Evolutionary conservation across 2,329 filamentous ascomycete genomes (phyloP).

Genomic region (Ramichloridium luteum): DNA sequence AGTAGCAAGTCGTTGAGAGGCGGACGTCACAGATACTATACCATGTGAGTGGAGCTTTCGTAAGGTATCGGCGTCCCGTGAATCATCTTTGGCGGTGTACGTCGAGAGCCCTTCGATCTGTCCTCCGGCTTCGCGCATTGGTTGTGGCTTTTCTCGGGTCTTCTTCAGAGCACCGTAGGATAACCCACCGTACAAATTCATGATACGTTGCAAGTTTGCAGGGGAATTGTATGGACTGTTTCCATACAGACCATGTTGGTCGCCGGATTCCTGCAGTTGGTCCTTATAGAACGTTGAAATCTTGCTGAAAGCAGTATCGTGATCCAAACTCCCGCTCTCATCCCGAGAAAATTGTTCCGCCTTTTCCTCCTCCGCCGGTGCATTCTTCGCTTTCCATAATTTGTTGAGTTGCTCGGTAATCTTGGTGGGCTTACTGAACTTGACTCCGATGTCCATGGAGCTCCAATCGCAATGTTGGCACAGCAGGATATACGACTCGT

Average conservation of each 20-base stretch:
- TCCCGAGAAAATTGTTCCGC: conserved; percentile 21
- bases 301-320: conserved; percentile 60
- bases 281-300: conserved; percentile 70
- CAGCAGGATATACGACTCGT: conserved; percentile 53
- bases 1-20: conserved; percentile 41
- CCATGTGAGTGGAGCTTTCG: conserved; percentile 45
- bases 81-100: conserved; percentile 27
- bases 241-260: conserved; percentile 35
- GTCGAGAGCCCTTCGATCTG: conserved; percentile 56
- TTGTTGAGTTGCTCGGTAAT: conserved; percentile 56
- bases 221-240: conserved; percentile 58
- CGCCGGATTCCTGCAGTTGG: conserved; percentile 57
- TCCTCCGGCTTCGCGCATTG: conserved; percentile 69
- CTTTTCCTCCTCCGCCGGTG: conserved; percentile 28
- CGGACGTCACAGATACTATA: conserved; percentile 51
- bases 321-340: conserved; percentile 35
- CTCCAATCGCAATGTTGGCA: conserved; percentile 93
- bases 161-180: conserved; percentile 51
- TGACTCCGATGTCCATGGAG: conserved; percentile 75
- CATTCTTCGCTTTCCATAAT: conserved; percentile 17
- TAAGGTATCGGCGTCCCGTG: conserved; percentile 44
- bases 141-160: conserved; percentile 51
- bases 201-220: conserved; percentile 71
- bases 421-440: conserved; percentile 74
- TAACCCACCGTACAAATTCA: conserved; percentile 71